Evolutionary conservation across 2,329 filamentous ascomycete species (phyloP).

Genomic region (Exophiala phaeomuriformis): DNA sequence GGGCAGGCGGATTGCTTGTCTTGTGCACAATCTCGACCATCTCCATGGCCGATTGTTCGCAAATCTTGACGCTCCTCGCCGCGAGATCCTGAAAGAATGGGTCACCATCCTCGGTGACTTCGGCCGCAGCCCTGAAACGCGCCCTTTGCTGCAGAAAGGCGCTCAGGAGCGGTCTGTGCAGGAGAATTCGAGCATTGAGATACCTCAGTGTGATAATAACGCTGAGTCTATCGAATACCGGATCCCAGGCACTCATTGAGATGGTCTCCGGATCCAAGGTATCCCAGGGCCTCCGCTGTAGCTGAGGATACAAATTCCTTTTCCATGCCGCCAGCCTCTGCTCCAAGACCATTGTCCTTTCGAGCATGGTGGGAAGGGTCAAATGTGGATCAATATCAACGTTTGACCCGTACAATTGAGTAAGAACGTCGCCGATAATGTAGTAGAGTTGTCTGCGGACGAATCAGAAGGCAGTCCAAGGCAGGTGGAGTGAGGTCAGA

Average conservation of each 20-base stretch:
- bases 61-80: constrained; percentile 26
- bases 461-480: not conserved
- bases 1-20: constrained; percentile 18
- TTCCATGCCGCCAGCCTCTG: constrained; percentile 17
- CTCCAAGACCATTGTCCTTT: constrained; percentile 16
- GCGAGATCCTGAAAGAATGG: constrained; percentile 18
- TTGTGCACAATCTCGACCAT: constrained; percentile 32
- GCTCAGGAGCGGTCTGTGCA: constrained; percentile 18
- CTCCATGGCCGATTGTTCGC: constrained; percentile 30
- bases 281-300: constrained; percentile 17
- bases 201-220: constrained; percentile 20
- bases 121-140: not conserved
- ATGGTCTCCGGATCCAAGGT: constrained; percentile 10
- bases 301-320: constrained; percentile 11
- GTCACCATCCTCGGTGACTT: constrained; percentile 7
- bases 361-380: constrained; percentile 15
- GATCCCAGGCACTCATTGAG: constrained; percentile 14
- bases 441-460: constrained; percentile 15
- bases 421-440: constrained; percentile 16
- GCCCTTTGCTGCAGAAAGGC: constrained; percentile 15
- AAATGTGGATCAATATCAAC: constrained; percentile 16
- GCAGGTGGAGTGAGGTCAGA: too few species aligned
- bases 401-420: constrained; percentile 18
- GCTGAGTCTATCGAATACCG: constrained; percentile 19
- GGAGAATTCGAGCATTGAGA: constrained; percentile 18